Conservation (phyloP, 2,329 filamentous ascomycete species). For the Penicillium sp. region DNA sequence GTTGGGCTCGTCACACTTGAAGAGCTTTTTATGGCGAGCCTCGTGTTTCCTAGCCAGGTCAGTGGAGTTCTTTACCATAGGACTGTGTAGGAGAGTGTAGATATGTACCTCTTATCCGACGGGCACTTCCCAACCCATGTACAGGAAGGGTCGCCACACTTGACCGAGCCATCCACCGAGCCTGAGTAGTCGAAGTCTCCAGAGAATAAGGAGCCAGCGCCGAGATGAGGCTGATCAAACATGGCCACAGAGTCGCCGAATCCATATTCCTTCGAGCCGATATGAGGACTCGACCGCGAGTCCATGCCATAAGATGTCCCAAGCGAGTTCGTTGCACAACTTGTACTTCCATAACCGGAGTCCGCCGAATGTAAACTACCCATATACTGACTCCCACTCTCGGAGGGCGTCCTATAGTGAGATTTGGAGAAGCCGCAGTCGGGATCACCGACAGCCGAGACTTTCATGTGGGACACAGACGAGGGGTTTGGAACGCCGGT, state of each 20-base stretch:
- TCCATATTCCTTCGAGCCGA: slow-evolving; percentile 23
- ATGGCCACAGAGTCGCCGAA: slow-evolving; percentile 18
- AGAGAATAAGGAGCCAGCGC: slow-evolving; percentile 8
- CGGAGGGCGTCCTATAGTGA: slow-evolving; percentile 31
- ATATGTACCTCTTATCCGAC: slow-evolving; percentile 41
- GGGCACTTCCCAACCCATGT: slow-evolving; percentile 39
- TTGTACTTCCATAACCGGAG: slow-evolving; percentile 38
- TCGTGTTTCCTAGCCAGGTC: slow-evolving; percentile 64
- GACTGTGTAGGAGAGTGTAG: background rate
- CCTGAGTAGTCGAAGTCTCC: slow-evolving; percentile 35
- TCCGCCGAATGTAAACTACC: slow-evolving; percentile 32
- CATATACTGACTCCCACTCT: slow-evolving; percentile 33
- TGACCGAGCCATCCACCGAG: slow-evolving; percentile 38
- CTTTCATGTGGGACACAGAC: slow-evolving; percentile 18
- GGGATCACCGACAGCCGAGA: slow-evolving; percentile 18
- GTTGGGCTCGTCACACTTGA: slow-evolving; percentile 56
- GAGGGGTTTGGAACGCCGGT: slow-evolving; percentile 25
- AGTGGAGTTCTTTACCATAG: background rate
- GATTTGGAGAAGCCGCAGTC: slow-evolving; percentile 25
- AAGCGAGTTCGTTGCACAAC: slow-evolving; percentile 29
- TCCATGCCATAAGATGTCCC: slow-evolving; percentile 29
- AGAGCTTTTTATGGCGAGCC: slow-evolving; percentile 67
- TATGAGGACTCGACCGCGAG: slow-evolving; percentile 27
- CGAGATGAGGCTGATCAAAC: slow-evolving; percentile 18
- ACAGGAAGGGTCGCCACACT: slow-evolving; percentile 32